Evolutionary conservation across 495 filamentous ascomycete species (phyloP).

Genomic region (Tricharina praecox): DNA sequence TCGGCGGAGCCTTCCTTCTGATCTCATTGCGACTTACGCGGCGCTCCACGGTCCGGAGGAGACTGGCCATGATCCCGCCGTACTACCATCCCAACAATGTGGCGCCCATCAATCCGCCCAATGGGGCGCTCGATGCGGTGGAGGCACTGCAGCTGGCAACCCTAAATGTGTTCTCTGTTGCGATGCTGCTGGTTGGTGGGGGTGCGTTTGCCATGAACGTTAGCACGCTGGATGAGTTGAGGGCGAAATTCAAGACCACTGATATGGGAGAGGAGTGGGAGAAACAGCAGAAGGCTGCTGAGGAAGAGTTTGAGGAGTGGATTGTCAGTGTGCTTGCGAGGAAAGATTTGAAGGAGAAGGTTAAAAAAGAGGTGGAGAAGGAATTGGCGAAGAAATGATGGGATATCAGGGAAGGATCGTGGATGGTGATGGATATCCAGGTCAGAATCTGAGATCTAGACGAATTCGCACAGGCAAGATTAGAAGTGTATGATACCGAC

Average conservation of each 20-base stretch:
- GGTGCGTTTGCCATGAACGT: slow-evolving; percentile 42
- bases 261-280: slow-evolving; percentile 24
- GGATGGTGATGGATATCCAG: neutral
- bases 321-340: slow-evolving; percentile 37
- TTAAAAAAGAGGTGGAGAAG: slow-evolving; percentile 23
- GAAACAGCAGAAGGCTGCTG: slow-evolving; percentile 9
- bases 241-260: slow-evolving; percentile 31
- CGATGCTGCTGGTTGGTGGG: slow-evolving; percentile 41
- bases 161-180: slow-evolving; percentile 42
- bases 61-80: slow-evolving; percentile 32
- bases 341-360: slow-evolving; percentile 32
- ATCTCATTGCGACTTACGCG: slow-evolving; percentile 44
- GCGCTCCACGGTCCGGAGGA: slow-evolving; percentile 35
- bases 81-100: slow-evolving; percentile 33
- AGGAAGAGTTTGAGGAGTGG: slow-evolving; percentile 41
- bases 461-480: too few relatives aligned
- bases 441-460: too few relatives aligned
- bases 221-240: slow-evolving; percentile 41
- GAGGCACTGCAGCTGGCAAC: slow-evolving; percentile 51
- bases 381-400: slow-evolving; percentile 25
- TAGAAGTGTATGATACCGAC: too few relatives aligned
- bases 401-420: slow-evolving; percentile 1
- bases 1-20: slow-evolving; percentile 44
- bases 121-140: slow-evolving; percentile 42
- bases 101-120: slow-evolving; percentile 26